These are phyloP conservation scores for Vaccinium darrowii DNA, from an alignment of 148 eudicot species.

Conservation along the genomic window DNA sequence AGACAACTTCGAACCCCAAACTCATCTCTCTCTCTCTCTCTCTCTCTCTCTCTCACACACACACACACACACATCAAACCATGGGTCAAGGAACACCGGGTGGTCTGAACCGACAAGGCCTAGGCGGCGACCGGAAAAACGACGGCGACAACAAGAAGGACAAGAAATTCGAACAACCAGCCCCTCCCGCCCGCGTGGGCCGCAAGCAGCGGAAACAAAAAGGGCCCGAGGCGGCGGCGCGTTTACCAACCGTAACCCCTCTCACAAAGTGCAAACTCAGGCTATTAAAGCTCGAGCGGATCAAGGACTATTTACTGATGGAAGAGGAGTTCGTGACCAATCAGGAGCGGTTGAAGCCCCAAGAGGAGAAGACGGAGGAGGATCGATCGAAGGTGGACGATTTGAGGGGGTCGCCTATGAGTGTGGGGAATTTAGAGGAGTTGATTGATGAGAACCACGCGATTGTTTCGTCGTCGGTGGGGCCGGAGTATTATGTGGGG, in stretches of 20 bases:
- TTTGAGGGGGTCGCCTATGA: conserved; percentile 91
- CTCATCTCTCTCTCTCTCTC: neutral
- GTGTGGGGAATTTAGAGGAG: conserved; percentile 91
- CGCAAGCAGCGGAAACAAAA: conserved; percentile 86
- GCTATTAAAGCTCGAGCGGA: conserved; percentile 70
- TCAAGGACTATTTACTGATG: conserved; percentile 86
- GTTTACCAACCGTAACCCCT: conserved; percentile 79
- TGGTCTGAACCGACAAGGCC: conserved; percentile 58
- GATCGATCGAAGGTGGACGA: conserved; percentile 90
- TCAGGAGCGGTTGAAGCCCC: conserved; percentile 87
- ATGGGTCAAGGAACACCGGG: conserved; percentile 87
- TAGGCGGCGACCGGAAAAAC: conserved; percentile 55
- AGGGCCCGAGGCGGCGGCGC: conserved; percentile 76
- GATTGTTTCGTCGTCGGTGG: conserved; percentile 84
- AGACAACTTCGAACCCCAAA: neutral
- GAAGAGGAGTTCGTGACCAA: conserved; percentile 95
- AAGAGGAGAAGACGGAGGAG: conserved; percentile 95
- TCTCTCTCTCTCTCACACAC: neutral
- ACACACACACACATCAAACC: too few relatives aligned
- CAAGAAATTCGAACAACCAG: conserved; percentile 83
- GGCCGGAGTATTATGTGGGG: conserved; percentile 95
- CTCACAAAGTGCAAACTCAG: conserved; percentile 79
- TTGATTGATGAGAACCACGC: conserved; percentile 98
- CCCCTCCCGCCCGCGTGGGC: conserved; percentile 88
- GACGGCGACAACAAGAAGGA: conserved; percentile 73